Percentiles rank a stretch among this genome's conserved stretches.
Conservation (phyloP, 116 monocot genomes). For the Zostera marina region DNA sequence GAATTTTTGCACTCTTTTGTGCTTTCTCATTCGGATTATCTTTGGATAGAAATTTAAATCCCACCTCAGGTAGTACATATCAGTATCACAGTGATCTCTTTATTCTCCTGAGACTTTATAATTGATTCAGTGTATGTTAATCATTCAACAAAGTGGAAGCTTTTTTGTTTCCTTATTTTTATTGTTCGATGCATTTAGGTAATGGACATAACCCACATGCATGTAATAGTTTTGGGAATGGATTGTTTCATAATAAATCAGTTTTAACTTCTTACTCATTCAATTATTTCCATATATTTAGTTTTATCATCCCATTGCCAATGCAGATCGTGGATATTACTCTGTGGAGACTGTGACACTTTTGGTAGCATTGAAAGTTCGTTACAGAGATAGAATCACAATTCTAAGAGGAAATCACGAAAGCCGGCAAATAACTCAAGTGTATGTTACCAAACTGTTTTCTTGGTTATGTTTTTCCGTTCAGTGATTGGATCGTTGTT, state of each 20-base stretch:
- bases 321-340: constrained; percentile 95
- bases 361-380: constrained; percentile 89
- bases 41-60: too few relatives aligned
- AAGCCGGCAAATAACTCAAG: constrained; percentile 96
- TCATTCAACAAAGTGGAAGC: too few relatives aligned
- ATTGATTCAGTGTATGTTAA: too few relatives aligned
- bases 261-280: background rate
- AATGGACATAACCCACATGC: too few relatives aligned
- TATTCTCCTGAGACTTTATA: too few relatives aligned
- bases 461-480: too few relatives aligned
- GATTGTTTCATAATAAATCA: background rate
- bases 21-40: too few relatives aligned
- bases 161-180: too few relatives aligned
- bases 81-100: too few relatives aligned
- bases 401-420: constrained; percentile 98
- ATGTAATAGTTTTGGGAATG: background rate
- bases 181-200: too few relatives aligned
- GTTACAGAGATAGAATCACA: constrained; percentile 95
- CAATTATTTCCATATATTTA: background rate
- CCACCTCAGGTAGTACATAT: too few relatives aligned
- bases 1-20: too few relatives aligned
- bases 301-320: background rate
- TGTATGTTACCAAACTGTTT: constrained; percentile 28
- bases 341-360: constrained; percentile 89
- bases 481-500: background rate